phyloP scores from a whole-genome alignment of 139 green algal genomes.

The Chlorella vulgaris region DNA sequence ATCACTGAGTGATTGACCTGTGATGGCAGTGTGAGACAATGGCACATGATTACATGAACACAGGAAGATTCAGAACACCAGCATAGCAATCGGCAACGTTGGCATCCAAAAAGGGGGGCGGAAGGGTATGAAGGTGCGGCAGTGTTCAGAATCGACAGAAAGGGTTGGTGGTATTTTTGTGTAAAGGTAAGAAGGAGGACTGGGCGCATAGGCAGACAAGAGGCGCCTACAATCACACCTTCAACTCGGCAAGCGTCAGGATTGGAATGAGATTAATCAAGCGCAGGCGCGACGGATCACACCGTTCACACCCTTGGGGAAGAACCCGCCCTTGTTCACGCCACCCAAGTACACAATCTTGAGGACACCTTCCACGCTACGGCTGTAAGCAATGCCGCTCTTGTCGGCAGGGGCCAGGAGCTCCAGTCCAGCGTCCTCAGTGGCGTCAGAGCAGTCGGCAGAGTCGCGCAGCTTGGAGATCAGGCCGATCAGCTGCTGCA shows the following conservation, averaged over 20 bases:
- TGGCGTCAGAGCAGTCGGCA: slow-evolving; percentile 31
- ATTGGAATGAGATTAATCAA: neutral
- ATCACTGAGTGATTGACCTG: too few species aligned
- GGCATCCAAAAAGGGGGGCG: too few species aligned
- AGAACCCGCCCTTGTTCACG: slow-evolving; percentile 30
- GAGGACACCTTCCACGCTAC: slow-evolving; percentile 42
- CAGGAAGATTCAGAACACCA: too few species aligned
- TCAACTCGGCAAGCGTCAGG: neutral
- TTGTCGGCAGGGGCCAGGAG: slow-evolving; percentile 10
- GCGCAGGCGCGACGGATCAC: slow-evolving; percentile 6
- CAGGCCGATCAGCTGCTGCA: slow-evolving; percentile 26
- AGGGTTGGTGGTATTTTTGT: too few species aligned
- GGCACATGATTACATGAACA: too few species aligned
- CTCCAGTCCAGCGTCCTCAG: neutral
- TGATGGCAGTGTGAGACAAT: too few species aligned
- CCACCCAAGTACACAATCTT: slow-evolving; percentile 49
- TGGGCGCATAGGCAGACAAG: too few species aligned
- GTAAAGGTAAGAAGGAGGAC: too few species aligned
- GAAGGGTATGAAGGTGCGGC: too few species aligned
- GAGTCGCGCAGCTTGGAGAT: slow-evolving; percentile 51
- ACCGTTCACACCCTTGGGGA: slow-evolving; percentile 47
- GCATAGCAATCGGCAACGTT: too few species aligned
- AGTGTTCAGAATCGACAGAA: too few species aligned
- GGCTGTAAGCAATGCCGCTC: slow-evolving; percentile 5
- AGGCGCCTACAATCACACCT: too few species aligned